Base-by-base conservation (phyloP, 257 asterid species). In the Catharanthus roseus region DNA sequence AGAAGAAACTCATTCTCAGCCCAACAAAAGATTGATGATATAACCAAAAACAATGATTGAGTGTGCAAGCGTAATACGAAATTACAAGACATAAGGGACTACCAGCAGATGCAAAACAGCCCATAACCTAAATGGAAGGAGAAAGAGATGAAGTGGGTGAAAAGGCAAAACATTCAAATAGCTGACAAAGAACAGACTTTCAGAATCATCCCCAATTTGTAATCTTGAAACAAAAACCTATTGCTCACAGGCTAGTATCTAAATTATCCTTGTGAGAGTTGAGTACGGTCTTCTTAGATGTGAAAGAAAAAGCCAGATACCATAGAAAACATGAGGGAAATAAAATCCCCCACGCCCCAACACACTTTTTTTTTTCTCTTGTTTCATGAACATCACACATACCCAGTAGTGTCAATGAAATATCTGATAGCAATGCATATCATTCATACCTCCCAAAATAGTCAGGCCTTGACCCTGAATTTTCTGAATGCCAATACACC, bases 401-500 rank as follows among this genome's bases (percentile, higher is more conserved):
- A n/a, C n/a, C 21, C 24, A 7, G 34, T 7, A 69, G 29, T 51
- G 10, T 0, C 64, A 38, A 69, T 5, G n/a, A 21, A 33, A 47
- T 47, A 8, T 33, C 60, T 12, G 47, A 10, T n/a, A 54, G 55
- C 26, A 13, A 11, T 41, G 10, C 41, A 10, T 15, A 6, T 55
- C 33, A 70, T 21, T 63, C 68, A 23, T 87, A 93, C 97, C 99
- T 86, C 99, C 99, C 77, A 95, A 82, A 72, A 91, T 95, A 31
- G 97, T 91, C 60, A 91, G 71, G 57, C 93, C 89, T 79, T 88
- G 95, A 47, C 93, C 96, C 76, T 79, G 83, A 77, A 88, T 71
- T 83, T 88, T 88, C 85, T 95, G 99, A 75, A 95, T 74, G 69
- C 99, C 99, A 54, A 95, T 88, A 79, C 99, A 95, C 99, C 99